Evolutionary conservation across 2,329 filamentous ascomycete species (phyloP), one percentile per base, ranked within the genome.

Genomic region (Mycosphaerella arachidis): DNA sequence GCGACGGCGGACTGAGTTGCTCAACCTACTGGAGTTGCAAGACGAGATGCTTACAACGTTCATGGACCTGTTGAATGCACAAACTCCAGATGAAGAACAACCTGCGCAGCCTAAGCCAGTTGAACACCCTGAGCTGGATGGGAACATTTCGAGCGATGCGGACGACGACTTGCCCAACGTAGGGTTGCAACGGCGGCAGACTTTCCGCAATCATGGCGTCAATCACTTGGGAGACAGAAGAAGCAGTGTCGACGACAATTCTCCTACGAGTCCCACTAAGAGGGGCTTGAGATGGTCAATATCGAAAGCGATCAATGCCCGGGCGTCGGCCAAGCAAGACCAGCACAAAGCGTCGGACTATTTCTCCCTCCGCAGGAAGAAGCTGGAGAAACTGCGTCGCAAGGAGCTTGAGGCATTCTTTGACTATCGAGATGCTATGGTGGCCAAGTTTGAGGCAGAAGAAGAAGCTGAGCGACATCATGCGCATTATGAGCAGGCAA

Each of bases 131-230:
- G 64, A 66, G 40, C 54, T 58, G 29, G 69, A 72, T n/a, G 68
- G 67, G 4, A 65, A 70, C 52, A 54, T 68, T 7, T 72, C 71
- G n/a, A 72, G 71, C 61, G 71, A 72, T 61, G 68, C 69, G 9
- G 71, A 72, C 40, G 71, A 72, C 48, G 69, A 70, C 29, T 60
- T 72, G 18, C 69, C 68, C 10, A 65, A 67, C 27, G 57, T 69
- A n/a, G 66, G 67, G 3, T 30, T 66, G 16, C 58, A 63, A 30
- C 60, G 66, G 13, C 51, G 68, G 33, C 67, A 66, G 59, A 68
- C 67, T 24, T 52, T 46, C n/a, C 61, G 59, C 46, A 52, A 52
- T 12, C 50, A 52, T 52, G 60, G 57, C 45, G 53, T 51, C 12
- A 57, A 51, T 27, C 63, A 64, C 51, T 48, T 61, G 12, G 58